A percentile compares a stretch with the other conserved stretches of the same genome.
phyloP scores from a whole-genome alignment of 1,284 basidiomycete species.

The Porphyrellus sp. region DNA sequence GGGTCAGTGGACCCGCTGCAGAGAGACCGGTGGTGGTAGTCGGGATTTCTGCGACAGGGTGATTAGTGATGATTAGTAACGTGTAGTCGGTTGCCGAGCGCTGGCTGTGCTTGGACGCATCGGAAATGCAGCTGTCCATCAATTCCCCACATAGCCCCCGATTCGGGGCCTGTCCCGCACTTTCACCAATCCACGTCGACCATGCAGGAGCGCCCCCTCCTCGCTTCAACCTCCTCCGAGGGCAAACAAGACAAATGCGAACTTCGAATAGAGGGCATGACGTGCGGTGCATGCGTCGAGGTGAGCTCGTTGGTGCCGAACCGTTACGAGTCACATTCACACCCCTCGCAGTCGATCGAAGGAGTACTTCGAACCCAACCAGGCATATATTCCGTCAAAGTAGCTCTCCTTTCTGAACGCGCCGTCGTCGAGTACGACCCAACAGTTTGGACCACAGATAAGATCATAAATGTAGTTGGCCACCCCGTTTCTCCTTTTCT shows the following conservation, averaged over 20 bases:
- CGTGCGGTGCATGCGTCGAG: slow-evolving; percentile 88
- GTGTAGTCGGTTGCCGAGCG: background rate
- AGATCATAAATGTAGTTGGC: slow-evolving; percentile 65
- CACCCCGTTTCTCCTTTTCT: background rate
- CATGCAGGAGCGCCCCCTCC: slow-evolving; percentile 38
- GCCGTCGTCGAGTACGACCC: slow-evolving; percentile 90
- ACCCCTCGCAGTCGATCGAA: slow-evolving; percentile 76
- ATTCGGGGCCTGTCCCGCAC: background rate
- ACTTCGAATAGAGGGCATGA: slow-evolving; percentile 86
- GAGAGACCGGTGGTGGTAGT: background rate
- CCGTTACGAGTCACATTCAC: background rate
- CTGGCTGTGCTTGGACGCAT: background rate
- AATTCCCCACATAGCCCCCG: background rate
- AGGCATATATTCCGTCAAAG: slow-evolving; percentile 86
- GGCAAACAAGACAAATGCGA: slow-evolving; percentile 52
- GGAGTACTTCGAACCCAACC: slow-evolving; percentile 79
- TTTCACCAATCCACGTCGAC: background rate
- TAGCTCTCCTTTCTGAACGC: slow-evolving; percentile 92
- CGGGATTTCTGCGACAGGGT: background rate
- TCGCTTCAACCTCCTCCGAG: slow-evolving; percentile 19
- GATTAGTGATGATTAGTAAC: background rate
- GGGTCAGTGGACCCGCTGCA: slow-evolving; percentile 18
- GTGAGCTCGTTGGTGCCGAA: slow-evolving; percentile 43
- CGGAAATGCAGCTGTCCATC: background rate
- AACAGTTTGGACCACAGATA: slow-evolving; percentile 74